These are phyloP conservation scores for Gaeumannomyces tritici DNA, from an alignment of 2,329 filamentous ascomycete genomes.

Conservation along the genomic window DNA sequence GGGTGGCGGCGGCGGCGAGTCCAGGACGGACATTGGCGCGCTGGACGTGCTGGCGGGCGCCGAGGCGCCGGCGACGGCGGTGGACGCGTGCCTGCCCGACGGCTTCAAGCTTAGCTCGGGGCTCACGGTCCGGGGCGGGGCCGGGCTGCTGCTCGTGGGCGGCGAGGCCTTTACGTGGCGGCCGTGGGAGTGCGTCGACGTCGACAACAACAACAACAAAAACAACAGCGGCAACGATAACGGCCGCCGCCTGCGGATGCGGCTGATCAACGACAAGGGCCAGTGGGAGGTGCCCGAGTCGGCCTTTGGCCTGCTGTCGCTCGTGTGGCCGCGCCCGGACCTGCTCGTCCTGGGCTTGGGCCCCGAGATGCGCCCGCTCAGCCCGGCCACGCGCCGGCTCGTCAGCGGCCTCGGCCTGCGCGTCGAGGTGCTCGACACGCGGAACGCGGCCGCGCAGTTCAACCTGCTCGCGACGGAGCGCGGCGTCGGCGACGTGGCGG, in stretches of 20 bases:
- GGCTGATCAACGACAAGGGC: constrained; percentile 63
- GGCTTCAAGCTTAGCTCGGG: constrained; percentile 86
- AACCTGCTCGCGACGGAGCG: constrained; percentile 93
- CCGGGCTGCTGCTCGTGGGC: constrained; percentile 59
- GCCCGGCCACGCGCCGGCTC: constrained; percentile 60
- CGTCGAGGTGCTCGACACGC: constrained; percentile 82
- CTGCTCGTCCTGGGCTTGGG: constrained; percentile 85
- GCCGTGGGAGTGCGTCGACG: constrained; percentile 63
- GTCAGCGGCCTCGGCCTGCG: constrained; percentile 74
- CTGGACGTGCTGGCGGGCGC: constrained; percentile 73
- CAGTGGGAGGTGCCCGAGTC: constrained; percentile 68
- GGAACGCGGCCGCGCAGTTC: constrained; percentile 90
- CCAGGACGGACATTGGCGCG: constrained; percentile 52
- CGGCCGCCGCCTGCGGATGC: constrained; percentile 15
- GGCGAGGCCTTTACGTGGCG: constrained; percentile 86
- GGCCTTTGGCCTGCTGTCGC: constrained; percentile 64
- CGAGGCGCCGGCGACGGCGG: constrained; percentile 67
- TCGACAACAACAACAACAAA: constrained; percentile 10
- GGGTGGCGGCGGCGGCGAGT: constrained; percentile 10
- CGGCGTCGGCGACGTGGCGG: constrained; percentile 75
- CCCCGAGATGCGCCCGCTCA: constrained; percentile 63
- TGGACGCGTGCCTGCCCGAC: constrained; percentile 72
- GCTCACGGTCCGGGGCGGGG: constrained; percentile 47
- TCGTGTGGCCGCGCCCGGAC: constrained; percentile 86
- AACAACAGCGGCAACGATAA: constrained; percentile 8